Percentiles rank a stretch among this genome's conserved stretches.
phyloP scores from a whole-genome alignment of 371 early-diverging fungal genomes.

The Syncephalastrum sp. region DNA sequence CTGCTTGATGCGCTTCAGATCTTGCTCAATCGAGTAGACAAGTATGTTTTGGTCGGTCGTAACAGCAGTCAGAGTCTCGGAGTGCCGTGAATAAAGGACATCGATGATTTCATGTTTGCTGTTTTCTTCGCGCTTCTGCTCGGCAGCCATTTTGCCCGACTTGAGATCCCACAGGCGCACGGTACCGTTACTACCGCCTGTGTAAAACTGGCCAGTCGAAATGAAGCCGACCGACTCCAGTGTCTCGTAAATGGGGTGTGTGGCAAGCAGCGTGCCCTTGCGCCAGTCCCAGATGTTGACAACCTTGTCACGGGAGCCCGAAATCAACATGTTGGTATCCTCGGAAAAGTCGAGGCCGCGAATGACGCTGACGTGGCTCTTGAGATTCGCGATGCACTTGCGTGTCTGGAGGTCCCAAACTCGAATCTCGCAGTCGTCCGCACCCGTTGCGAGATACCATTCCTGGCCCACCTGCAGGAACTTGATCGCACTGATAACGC shows the following conservation, averaged over 20 bases:
- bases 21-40: conserved; percentile 61
- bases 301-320: conserved; percentile 94
- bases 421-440: conserved; percentile 88
- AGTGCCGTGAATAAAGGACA: conserved; percentile 58
- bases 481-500: conserved; percentile 81
- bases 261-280: conserved; percentile 67
- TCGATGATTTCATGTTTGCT: conserved; percentile 68
- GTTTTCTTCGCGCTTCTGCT: conserved; percentile 61
- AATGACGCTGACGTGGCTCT: conserved; percentile 89
- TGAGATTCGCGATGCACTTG: conserved; percentile 67
- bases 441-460: conserved; percentile 78
- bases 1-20: conserved; percentile 69
- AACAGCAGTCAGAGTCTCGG: conserved; percentile 65
- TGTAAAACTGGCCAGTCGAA: conserved; percentile 66
- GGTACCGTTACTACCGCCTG: conserved; percentile 81
- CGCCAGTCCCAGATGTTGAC: conserved; percentile 90
- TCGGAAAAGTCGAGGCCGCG: conserved; percentile 82
- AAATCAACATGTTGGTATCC: conserved; percentile 76
- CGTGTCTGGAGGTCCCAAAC: conserved; percentile 82
- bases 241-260: conserved; percentile 85
- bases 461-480: conserved; percentile 70
- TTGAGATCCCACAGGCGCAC: conserved; percentile 74
- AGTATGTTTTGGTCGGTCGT: conserved; percentile 91
- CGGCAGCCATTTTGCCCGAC: conserved; percentile 58
- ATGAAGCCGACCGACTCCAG: conserved; percentile 76